Evolutionary conservation across 1,284 basidiomycete species (phyloP).

Genomic region (Boletus nobilissimus): DNA sequence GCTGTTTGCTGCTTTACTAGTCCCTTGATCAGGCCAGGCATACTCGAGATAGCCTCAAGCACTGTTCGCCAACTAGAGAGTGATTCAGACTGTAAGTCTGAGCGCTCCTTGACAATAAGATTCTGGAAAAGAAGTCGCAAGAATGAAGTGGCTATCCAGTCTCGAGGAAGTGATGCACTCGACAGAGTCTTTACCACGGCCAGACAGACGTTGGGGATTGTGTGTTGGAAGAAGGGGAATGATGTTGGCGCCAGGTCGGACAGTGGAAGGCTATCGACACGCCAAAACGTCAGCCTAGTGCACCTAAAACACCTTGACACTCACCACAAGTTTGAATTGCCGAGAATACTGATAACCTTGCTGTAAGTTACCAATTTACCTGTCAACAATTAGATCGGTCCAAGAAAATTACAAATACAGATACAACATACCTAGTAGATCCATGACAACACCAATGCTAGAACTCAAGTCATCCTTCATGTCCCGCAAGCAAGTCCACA

Average conservation of each 20-base stretch:
- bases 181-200: conserved; percentile 92
- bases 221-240: conserved; percentile 98
- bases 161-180: conserved; percentile 76
- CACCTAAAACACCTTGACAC: conserved; percentile 45
- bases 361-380: conserved; percentile 85
- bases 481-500: conserved; percentile 92
- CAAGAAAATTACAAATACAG: not conserved
- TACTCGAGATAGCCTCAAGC: conserved; percentile 63
- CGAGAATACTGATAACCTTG: conserved; percentile 83
- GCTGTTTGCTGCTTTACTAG: conserved; percentile 64
- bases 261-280: conserved; percentile 71
- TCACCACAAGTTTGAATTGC: conserved; percentile 72
- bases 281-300: conserved; percentile 22
- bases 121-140: conserved; percentile 94
- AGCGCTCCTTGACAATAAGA: conserved; percentile 90
- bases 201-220: conserved; percentile 92
- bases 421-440: conserved; percentile 78
- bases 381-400: conserved; percentile 43
- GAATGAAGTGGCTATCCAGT: conserved; percentile 86
- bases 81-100: conserved; percentile 85
- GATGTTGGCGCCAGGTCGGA: conserved; percentile 85
- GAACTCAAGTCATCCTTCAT: conserved; percentile 98
- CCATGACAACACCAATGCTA: conserved; percentile 98
- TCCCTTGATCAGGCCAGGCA: conserved; percentile 60
- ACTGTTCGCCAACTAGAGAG: conserved; percentile 84